phyloP scores from a whole-genome alignment of 345 rosid genomes.

The Iberis pinnata region DNA sequence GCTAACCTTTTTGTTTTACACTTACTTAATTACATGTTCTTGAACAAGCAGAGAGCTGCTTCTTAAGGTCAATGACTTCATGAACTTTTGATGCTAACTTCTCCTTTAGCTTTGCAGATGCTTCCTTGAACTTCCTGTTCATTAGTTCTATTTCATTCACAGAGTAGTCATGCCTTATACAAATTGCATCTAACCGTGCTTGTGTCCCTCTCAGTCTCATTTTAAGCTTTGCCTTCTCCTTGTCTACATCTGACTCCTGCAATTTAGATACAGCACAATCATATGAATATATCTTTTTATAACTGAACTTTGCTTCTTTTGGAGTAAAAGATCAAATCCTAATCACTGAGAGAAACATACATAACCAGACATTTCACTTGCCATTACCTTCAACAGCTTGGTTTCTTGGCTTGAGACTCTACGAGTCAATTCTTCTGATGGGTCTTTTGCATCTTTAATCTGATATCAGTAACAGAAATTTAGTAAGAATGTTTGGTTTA shows the following conservation, averaged over 20 bases:
- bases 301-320: too few species aligned
- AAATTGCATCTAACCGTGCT: conserved; percentile 56
- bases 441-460: too few species aligned
- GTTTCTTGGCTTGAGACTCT: too few species aligned
- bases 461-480: too few species aligned
- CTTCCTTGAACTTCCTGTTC: conserved; percentile 58
- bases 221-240: conserved; percentile 57
- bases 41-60: conserved; percentile 42
- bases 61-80: conserved; percentile 63
- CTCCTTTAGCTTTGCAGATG: conserved; percentile 56
- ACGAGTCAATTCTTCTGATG: too few species aligned
- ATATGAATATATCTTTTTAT: neutral
- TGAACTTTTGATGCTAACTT: conserved; percentile 44
- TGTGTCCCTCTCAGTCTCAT: conserved; percentile 79
- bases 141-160: conserved; percentile 44
- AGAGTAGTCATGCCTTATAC: conserved; percentile 43
- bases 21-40: conserved; percentile 14
- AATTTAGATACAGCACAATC: conserved; percentile 7
- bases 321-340: too few species aligned
- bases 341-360: too few species aligned
- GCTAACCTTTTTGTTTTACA: neutral
- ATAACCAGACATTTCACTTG: too few species aligned
- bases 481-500: too few species aligned
- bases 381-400: too few species aligned
- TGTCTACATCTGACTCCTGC: conserved; percentile 43